Percentiles rank a stretch among this genome's conserved stretches.
Evolutionary conservation across 2,329 filamentous ascomycete genomes (phyloP).

Genomic region (Clonostachys byssicola): DNA sequence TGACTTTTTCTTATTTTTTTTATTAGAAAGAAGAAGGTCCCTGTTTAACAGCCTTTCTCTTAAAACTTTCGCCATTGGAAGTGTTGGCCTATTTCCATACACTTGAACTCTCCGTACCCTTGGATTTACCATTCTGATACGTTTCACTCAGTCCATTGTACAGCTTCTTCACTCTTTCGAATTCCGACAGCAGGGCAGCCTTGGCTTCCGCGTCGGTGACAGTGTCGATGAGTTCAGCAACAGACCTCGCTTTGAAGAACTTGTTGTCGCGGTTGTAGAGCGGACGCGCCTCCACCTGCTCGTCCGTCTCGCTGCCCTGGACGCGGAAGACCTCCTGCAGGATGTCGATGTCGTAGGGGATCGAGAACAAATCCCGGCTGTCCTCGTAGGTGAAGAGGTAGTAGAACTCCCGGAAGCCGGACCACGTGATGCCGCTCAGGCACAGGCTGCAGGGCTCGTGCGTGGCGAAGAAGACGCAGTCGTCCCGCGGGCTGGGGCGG

Average conservation of each 20-base stretch:
- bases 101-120: constrained; percentile 36
- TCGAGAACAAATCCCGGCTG: constrained; percentile 48
- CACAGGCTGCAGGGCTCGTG: constrained; percentile 57
- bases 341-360: constrained; percentile 55
- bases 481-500: constrained; percentile 30
- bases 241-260: constrained; percentile 43
- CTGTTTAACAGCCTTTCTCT: no score
- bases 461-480: constrained; percentile 54
- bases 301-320: constrained; percentile 25
- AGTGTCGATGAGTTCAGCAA: constrained; percentile 31
- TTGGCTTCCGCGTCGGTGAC: constrained; percentile 26
- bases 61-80: no score
- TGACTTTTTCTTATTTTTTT: no score
- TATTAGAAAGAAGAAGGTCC: no score
- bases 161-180: constrained; percentile 41
- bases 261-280: constrained; percentile 53
- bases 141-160: constrained; percentile 40
- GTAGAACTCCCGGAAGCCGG: constrained; percentile 51
- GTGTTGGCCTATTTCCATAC: constrained; percentile 34
- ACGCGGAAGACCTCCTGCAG: constrained; percentile 47
- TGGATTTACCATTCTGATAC: constrained; percentile 42
- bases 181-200: constrained; percentile 28
- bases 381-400: constrained; percentile 58
- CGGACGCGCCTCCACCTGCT: constrained; percentile 27
- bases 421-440: constrained; percentile 53